Evolutionary conservation across 306 rosid species (phyloP), one percentile per base, ranked within the genome.

Genomic region (Corylus heterophylla): DNA sequence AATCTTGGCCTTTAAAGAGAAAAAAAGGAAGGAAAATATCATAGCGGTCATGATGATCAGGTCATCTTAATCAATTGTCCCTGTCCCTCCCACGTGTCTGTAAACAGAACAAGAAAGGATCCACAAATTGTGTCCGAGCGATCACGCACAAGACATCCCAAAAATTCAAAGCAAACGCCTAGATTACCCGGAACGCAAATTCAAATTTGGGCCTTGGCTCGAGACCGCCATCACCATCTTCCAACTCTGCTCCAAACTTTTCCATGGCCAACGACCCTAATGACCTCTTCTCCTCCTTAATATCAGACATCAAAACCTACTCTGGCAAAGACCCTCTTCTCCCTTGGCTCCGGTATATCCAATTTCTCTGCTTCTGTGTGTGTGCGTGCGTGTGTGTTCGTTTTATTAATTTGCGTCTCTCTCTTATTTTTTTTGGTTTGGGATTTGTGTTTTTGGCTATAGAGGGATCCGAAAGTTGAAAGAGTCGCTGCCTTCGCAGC

Each of bases 271-370:
- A 58, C 54, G 50, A 81, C 58, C 74, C 58, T 86, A 82, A 69
- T n/a, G 88, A 89, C 76, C 92, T 95, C 35, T 74, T 88, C 81
- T 44, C 92, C n/a, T 83, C 98, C 78, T 47, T 90, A 55, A 71
- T 84, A 76, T 84, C 88, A 12, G 98, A 93, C 75, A 89, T 91
- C 71, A 89, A 88, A 68, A 25, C 85, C 73, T 93, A 95, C 87
- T 76, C 90, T 22, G 98, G 93, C 37, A 90, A 89, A 79, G 98
- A 93, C 79, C 98, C 97, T 83, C 97, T 95, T 78, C 94, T 92
- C 56, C 98, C 98, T 16, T 95, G 98, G 98, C 92, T 93, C 64
- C 87, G 98, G 97, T 95, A 84, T 25, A 37, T n/a, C n/a, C 7
- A 66, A 61, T 13, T 71, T 16, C n/a, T 45, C 49, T 48, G 12